Evolutionary conservation across 176 grass and related monocot species (phyloP), one percentile per base, ranked within the genome.

Genomic region (Alopecurus myosuroides): DNA sequence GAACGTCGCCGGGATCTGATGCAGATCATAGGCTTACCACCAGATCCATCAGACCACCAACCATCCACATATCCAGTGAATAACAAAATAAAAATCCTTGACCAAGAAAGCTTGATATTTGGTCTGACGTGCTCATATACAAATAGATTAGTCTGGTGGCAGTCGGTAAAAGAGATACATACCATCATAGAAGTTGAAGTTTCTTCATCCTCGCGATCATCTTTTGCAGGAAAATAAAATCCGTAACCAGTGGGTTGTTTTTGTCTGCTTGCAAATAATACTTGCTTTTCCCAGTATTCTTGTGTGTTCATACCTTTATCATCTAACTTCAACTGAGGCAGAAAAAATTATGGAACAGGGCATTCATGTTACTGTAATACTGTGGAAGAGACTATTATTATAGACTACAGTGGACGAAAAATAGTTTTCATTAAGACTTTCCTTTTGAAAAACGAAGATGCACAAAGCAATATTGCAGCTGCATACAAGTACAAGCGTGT

Each of bases 161-260:
- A 75, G n/a, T 20, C 23, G 23, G 58, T 33, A 74, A 77, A 66
- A 48, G 36, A 76, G 30, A 36, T 22, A 35, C 68, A 56, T 75
- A 90, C 85, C 89, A 84, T 80, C 69, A 84, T 90, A 20, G 40
- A 69, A 90, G 40, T 84, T 80, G 82, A 57, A 10, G 19, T 80
- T n/a, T 84, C 75, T 79, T 94, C 93, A 76, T 96, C 85, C 86
- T 89, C 89, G 89, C 80, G 86, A 77, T 85, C 89, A 82, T 96
- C 90, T 86, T 94, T 91, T 86, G 97, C 93, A 72, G 89, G 93
- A 89, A 99, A 94, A 92, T 99, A 99, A 88, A 99, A 94, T 72
- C 93, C 97, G 77, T 89, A 92, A 60, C 97, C 91, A 62, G 89
- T 81, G 87, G 97, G 97, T 42, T 79, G 88, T 82, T 96, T 96